Percentiles rank a stretch among this genome's conserved stretches.
Conservation (phyloP, 2,329 filamentous ascomycete species). For the Colletotrichum acutatum region DNA sequence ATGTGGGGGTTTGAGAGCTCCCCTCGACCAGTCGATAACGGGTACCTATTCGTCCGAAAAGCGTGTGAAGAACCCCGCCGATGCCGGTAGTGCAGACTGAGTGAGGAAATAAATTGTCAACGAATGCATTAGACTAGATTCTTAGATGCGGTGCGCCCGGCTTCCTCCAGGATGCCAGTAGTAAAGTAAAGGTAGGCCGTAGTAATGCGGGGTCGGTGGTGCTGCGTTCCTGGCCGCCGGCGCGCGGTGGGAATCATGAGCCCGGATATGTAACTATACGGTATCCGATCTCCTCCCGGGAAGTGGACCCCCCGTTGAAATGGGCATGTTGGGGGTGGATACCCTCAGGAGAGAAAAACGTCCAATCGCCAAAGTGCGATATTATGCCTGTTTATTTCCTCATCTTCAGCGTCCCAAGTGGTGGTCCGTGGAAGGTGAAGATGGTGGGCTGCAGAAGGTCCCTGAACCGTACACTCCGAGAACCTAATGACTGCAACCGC, state of each 20-base stretch:
- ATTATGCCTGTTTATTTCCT: not conserved
- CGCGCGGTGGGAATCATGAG: slow-evolving; percentile 1
- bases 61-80: not conserved
- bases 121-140: slow-evolving; percentile 10
- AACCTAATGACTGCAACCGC: not conserved
- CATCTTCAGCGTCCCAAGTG: not conserved
- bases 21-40: not conserved
- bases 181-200: not conserved
- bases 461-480: not conserved
- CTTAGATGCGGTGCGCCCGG: no score
- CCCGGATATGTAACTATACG: slow-evolving; percentile 19
- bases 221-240: slow-evolving; percentile 6
- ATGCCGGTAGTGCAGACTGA: not conserved
- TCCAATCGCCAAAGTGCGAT: not conserved
- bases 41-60: not conserved
- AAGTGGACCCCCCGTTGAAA: not conserved
- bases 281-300: slow-evolving; percentile 20
- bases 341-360: no score
- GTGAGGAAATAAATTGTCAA: slow-evolving; percentile 27
- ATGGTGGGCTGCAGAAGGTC: not conserved
- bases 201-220: slow-evolving; percentile 1
- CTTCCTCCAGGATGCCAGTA: not conserved
- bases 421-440: no score
- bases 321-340: no score
- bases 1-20: not conserved